These are phyloP conservation scores for Polyporus tsugae DNA, from an alignment of 1,284 basidiomycete genomes.

Conservation along the genomic window DNA sequence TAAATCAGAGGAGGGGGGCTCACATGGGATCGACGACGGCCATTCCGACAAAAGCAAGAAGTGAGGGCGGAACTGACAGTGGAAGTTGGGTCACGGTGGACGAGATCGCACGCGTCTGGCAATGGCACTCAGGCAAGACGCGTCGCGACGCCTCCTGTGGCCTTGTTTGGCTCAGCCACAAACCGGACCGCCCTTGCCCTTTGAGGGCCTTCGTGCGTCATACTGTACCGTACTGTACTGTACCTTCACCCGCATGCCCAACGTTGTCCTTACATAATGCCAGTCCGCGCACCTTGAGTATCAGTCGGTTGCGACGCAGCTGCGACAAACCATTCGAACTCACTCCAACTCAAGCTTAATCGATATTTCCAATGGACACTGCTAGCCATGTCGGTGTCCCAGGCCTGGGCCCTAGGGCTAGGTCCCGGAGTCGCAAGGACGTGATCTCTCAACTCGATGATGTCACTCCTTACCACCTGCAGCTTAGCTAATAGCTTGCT, in stretches of 20 bases:
- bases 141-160: slow-evolving; percentile 23
- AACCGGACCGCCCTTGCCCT: background rate
- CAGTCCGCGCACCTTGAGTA: no score
- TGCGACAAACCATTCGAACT: no score
- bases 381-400: no score
- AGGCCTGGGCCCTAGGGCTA: background rate
- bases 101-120: background rate
- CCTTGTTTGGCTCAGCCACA: slow-evolving; percentile 17
- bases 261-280: no score
- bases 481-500: background rate
- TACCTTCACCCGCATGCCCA: no score
- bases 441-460: slow-evolving; percentile 16
- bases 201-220: background rate
- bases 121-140: slow-evolving; percentile 19
- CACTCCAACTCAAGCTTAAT: no score
- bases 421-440: background rate
- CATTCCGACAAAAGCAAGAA: slow-evolving; percentile 6
- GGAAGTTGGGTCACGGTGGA: background rate
- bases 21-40: slow-evolving; percentile 23
- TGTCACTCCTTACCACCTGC: slow-evolving; percentile 20
- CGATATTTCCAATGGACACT: no score
- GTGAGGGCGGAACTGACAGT: background rate
- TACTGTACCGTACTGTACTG: no score
- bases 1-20: background rate
- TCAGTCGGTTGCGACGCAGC: no score